Conservation (phyloP, 352 stramenopile genomes). For the Phytopythium mirpurense region DNA sequence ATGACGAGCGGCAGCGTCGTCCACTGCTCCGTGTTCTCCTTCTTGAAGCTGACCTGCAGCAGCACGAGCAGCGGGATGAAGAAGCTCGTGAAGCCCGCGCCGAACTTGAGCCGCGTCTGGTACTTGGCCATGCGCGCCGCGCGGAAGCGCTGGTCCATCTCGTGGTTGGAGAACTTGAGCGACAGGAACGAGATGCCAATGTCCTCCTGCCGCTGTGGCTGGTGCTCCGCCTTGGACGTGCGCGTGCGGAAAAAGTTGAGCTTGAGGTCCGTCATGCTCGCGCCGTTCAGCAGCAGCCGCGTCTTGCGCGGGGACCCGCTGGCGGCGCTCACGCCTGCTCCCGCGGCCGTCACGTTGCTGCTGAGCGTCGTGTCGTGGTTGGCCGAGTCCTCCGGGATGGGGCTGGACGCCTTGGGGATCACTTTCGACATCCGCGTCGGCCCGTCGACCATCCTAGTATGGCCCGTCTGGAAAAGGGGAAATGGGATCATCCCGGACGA, state of each 20-base stretch:
- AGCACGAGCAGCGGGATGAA: slow-evolving; percentile 83
- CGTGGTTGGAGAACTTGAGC: slow-evolving; percentile 57
- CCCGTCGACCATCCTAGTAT: slow-evolving; percentile 73
- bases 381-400: slow-evolving; percentile 11
- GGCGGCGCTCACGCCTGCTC: not conserved
- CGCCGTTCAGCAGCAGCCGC: slow-evolving; percentile 38
- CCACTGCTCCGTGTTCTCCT: slow-evolving; percentile 59
- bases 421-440: slow-evolving; percentile 74
- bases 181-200: slow-evolving; percentile 73
- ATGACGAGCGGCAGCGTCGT: slow-evolving; percentile 67
- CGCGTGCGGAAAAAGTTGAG: slow-evolving; percentile 66
- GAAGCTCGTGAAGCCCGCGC: slow-evolving; percentile 67
- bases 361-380: slow-evolving; percentile 23
- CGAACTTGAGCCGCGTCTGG: slow-evolving; percentile 67
- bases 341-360: slow-evolving; percentile 5
- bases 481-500: slow-evolving; percentile 57
- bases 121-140: slow-evolving; percentile 54
- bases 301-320: slow-evolving; percentile 24
- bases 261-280: slow-evolving; percentile 62
- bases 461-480: slow-evolving; percentile 61
- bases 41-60: slow-evolving; percentile 84
- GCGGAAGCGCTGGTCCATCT: slow-evolving; percentile 66
- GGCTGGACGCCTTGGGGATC: slow-evolving; percentile 43
- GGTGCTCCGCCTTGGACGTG: slow-evolving; percentile 15
- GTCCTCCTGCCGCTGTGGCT: slow-evolving; percentile 58